These are phyloP conservation scores for Coniochaeta sp. DNA, from an alignment of 2,329 filamentous ascomycete species.

Conservation along the genomic window DNA sequence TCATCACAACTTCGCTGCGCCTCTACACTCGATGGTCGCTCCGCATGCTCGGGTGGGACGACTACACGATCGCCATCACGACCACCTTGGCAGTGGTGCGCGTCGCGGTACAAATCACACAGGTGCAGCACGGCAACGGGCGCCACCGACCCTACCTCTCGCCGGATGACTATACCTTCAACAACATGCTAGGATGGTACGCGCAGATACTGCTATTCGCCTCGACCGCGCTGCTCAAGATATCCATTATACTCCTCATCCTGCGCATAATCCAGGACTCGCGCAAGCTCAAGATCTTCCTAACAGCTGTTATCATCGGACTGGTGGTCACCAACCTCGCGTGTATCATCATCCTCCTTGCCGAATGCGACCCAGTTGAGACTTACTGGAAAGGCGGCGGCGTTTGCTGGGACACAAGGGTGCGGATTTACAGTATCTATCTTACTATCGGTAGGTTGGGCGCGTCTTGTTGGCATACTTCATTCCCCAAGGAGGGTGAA, in stretches of 20 bases:
- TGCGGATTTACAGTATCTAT: constrained; percentile 26
- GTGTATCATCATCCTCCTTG: constrained; percentile 22
- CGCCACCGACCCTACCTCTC: constrained; percentile 27
- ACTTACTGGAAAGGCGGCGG: constrained; percentile 23
- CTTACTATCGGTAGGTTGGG: constrained; percentile 18
- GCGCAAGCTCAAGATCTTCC: constrained; percentile 17
- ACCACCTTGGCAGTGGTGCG: constrained; percentile 21
- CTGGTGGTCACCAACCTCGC: constrained; percentile 22
- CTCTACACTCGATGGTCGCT: constrained; percentile 21
- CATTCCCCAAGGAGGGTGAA: not conserved
- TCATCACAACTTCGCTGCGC: constrained; percentile 23
- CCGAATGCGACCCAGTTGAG: constrained; percentile 22
- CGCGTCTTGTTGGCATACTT: not conserved
- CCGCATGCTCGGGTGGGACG: constrained; percentile 27
- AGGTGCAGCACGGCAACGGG: constrained; percentile 27
- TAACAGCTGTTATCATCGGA: constrained; percentile 24
- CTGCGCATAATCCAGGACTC: constrained; percentile 30
- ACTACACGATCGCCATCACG: constrained; percentile 25
- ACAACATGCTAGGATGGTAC: constrained; percentile 30
- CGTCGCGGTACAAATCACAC: constrained; percentile 23
- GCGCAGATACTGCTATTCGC: constrained; percentile 32
- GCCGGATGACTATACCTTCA: constrained; percentile 20
- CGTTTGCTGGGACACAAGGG: constrained; percentile 21
- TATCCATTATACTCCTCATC: constrained; percentile 32
- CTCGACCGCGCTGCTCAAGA: constrained; percentile 30